phyloP scores from a whole-genome alignment of 2,329 filamentous ascomycete genomes.

The Curvularia sp. region DNA sequence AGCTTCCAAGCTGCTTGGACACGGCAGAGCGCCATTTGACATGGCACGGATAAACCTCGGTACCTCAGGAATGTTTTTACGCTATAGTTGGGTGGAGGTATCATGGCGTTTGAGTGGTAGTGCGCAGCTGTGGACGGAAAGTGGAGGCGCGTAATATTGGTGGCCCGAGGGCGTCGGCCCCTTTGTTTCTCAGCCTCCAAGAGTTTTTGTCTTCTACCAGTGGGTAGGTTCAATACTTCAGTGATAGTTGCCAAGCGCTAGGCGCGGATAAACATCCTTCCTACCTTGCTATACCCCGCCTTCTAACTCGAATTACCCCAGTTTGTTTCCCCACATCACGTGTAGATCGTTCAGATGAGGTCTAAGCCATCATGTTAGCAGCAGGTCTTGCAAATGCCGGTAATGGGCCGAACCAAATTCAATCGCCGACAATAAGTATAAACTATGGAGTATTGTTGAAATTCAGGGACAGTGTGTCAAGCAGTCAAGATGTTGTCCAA shows the following conservation, averaged over 20 bases:
- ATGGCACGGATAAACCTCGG: neutral
- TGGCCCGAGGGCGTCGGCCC: neutral
- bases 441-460: neutral
- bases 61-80: neutral
- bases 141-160: neutral
- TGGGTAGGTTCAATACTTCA: neutral
- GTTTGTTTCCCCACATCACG: neutral
- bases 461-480: neutral
- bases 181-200: neutral
- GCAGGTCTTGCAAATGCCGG: constrained; percentile 4
- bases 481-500: neutral
- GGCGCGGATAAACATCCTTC: neutral
- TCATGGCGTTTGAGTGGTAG: neutral
- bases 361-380: neutral
- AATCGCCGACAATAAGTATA: constrained; percentile 8
- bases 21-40: too few species aligned
- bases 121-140: neutral
- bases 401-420: neutral
- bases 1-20: neutral
- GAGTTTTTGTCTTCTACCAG: neutral
- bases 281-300: neutral
- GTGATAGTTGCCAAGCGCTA: neutral
- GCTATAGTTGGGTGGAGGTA: neutral
- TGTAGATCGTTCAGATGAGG: neutral
- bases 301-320: neutral